phyloP scores from a whole-genome alignment of 2,329 filamentous ascomycete genomes.

The Aphanocladium album region DNA sequence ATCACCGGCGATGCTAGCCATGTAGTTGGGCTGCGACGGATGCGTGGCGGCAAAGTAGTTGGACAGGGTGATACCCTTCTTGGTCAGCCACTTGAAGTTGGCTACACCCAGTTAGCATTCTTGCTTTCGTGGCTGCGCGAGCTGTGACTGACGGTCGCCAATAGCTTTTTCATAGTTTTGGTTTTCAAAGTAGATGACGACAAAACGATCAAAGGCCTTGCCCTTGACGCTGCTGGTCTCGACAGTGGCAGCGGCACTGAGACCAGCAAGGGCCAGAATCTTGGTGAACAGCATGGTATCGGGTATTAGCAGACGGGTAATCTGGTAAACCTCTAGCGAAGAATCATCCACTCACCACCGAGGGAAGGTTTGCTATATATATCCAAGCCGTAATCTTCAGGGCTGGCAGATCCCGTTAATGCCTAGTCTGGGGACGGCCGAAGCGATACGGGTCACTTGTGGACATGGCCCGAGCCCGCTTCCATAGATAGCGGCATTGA shows the following conservation, averaged over 20 bases:
- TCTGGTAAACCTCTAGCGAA: not conserved
- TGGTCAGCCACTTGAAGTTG: slow-evolving; percentile 24
- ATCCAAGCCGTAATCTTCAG: not conserved
- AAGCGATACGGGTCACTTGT: not conserved
- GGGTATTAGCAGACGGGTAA: not conserved
- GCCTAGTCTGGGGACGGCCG: not conserved
- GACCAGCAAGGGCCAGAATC: slow-evolving; percentile 1
- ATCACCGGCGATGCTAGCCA: slow-evolving; percentile 56
- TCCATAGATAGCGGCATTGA: not conserved
- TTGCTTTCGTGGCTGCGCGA: too few species aligned
- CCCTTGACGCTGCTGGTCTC: slow-evolving; percentile 8
- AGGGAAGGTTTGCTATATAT: not conserved
- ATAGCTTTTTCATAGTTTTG: slow-evolving; percentile 62
- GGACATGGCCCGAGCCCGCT: not conserved
- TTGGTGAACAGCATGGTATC: not conserved
- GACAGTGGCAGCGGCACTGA: slow-evolving; percentile 10
- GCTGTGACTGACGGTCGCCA: slow-evolving; percentile 48
- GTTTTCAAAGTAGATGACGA: slow-evolving; percentile 74
- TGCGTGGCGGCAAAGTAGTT: slow-evolving; percentile 53
- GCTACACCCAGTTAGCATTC: slow-evolving; percentile 12
- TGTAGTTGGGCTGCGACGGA: slow-evolving; percentile 65
- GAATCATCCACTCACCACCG: not conserved
- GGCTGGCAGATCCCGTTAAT: not conserved
- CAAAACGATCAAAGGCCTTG: slow-evolving; percentile 62
- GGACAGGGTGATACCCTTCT: slow-evolving; percentile 25